A percentile compares a stretch with the other conserved stretches of the same genome.
Conservation (phyloP, 768 basidiomycete genomes). For the Hortiboletus campestris region DNA sequence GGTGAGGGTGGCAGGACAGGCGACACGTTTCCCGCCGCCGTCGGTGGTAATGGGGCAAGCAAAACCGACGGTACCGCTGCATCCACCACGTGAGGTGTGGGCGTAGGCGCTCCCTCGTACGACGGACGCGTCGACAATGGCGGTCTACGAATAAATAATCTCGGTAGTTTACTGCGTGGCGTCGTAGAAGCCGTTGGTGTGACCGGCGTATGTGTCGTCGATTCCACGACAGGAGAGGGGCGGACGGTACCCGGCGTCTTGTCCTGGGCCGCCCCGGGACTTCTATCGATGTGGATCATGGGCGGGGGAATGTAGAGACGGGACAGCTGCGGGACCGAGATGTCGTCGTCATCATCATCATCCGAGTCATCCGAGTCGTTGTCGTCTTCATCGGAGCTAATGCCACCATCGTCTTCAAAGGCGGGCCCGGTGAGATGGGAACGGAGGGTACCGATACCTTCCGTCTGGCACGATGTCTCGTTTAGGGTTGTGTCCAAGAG, state of each 20-base stretch:
- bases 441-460: conserved; percentile 82
- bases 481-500: background rate
- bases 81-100: background rate
- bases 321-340: conserved; percentile 27
- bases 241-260: conserved; percentile 25
- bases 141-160: conserved; percentile 36
- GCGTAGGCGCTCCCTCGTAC: conserved; percentile 20
- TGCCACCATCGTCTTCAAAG: conserved; percentile 76
- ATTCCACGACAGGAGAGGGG: conserved; percentile 20
- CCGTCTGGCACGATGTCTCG: conserved; percentile 49
- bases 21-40: conserved; percentile 7
- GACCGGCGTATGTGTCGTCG: conserved; percentile 24
- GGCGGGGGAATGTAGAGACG: conserved; percentile 25
- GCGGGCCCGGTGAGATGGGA: conserved; percentile 53
- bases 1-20: conserved; percentile 23
- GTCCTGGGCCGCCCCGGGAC: conserved; percentile 7
- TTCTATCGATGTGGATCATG: conserved; percentile 18
- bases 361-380: conserved; percentile 24
- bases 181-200: conserved; percentile 27
- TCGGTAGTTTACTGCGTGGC: conserved; percentile 30
- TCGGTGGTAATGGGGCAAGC: conserved; percentile 12
- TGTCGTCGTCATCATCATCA: conserved; percentile 30
- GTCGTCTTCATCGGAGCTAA: conserved; percentile 54
- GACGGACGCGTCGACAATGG: conserved; percentile 32
- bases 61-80: conserved; percentile 8